Base-by-base conservation (phyloP, 495 filamentous ascomycete genomes). In the Halenospora varia region DNA sequence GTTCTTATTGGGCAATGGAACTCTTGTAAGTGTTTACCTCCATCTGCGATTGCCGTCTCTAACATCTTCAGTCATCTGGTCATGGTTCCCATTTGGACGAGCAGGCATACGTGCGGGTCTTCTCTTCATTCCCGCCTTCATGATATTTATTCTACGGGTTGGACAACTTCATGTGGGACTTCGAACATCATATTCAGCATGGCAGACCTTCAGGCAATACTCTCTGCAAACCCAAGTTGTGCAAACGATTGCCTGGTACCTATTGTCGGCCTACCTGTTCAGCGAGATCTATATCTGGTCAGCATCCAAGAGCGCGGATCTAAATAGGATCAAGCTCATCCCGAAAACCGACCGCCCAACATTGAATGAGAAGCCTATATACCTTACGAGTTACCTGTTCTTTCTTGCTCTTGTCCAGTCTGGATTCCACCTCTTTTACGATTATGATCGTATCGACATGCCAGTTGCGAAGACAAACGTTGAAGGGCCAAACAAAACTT, bases 341-440 rank as follows among this genome's bases (percentile, higher is more conserved):
- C 75, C 72, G 39, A 75, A 66, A 56, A 73, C 88, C 54, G 91
- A 94, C 68, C 80, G 93, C 15, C 76, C 85, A 13, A 80, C 81
- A n/a, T 70, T 97, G 58, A 98, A 98, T 68, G 94, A 98, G 71
- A 77, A 88, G 60, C 83, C 89, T 0, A 78, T 98, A 26, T 96
- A 91, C 70, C 75, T 97, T 17, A 83, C 88, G 9, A 82, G 82
- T 42, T 81, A 87, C 62, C 80, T 92, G 54, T 59, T 88, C 4
- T 69, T 83, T 0, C 73, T 93, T 17, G 91, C 88, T 3, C 59
- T 88, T 39, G 71, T 77, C 20, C 90, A 96, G 71, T 81, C 88
- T 1, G 59, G 77, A 10, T 55, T 78, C 25, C 94, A 98, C 63
- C 71, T 96, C 15, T 82, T 77, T 57, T 76, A 73, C 55, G 92